Conservation (phyloP, 2,329 filamentous ascomycete genomes). For the Monilinia vaccinii-corymbosi region DNA sequence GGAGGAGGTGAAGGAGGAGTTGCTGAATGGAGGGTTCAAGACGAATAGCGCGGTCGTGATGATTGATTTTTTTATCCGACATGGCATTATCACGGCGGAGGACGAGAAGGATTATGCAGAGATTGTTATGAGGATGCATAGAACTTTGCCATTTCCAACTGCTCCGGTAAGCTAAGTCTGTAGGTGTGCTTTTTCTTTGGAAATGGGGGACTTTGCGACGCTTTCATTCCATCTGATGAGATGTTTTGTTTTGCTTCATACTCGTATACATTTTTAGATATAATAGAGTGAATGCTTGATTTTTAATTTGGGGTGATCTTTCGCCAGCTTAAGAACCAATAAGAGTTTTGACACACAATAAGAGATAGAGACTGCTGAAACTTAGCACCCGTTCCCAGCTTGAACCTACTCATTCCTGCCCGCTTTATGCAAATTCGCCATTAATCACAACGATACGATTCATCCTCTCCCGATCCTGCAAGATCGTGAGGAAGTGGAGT, state of each 20-base stretch:
- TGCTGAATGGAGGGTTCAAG: constrained; percentile 68
- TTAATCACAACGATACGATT: neutral
- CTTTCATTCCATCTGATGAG: neutral
- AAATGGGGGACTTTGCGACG: no score
- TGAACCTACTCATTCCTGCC: neutral
- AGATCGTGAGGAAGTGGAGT: neutral
- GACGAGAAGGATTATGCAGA: constrained; percentile 40
- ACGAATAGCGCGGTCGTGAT: constrained; percentile 71
- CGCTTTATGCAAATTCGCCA: neutral
- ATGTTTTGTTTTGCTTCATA: no score
- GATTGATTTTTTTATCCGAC: constrained; percentile 73
- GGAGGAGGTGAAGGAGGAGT: constrained; percentile 45
- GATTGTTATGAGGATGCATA: constrained; percentile 6
- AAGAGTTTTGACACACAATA: neutral
- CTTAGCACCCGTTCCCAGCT: neutral
- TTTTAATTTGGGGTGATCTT: neutral
- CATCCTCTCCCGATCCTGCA: neutral
- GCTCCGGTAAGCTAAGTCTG: neutral
- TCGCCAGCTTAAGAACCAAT: neutral
- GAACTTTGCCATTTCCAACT: constrained; percentile 6
- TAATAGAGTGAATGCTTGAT: neutral
- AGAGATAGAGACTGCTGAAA: neutral
- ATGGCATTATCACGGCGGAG: constrained; percentile 63
- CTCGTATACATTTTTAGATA: no score
- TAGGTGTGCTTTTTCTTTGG: neutral